A percentile compares a stretch with the other conserved stretches of the same genome.
Evolutionary conservation across 176 grass and related monocot species (phyloP).

Genomic region (sorghum (Sorghum bicolor)): Sorghum_bicolor_NCBIv3 NC_012875.2:50362001-50362500

Average conservation of each 20-base stretch:
- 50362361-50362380: too few species aligned
- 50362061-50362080: constrained; percentile 9
- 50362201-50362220: too few species aligned
- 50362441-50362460: neutral
- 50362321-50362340: too few species aligned
- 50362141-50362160: constrained; percentile 2
- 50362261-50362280: too few species aligned
- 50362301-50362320: too few species aligned
- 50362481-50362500: constrained; percentile 8
- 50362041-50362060: constrained; percentile 18
- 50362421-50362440: neutral
- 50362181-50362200: neutral
- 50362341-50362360: too few species aligned
- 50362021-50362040: neutral
- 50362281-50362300: too few species aligned
- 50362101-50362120: constrained; percentile 7
- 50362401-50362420: neutral
- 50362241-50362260: too few species aligned
- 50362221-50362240: too few species aligned
- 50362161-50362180: neutral
- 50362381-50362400: constrained; percentile 27
- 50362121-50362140: constrained; percentile 16
- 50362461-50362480: neutral
- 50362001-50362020: constrained; percentile 19
- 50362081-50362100: constrained; percentile 17